Percentiles rank a stretch among this genome's conserved stretches.
These are phyloP conservation scores for Leucosporidium yakuticum DNA, from an alignment of 768 basidiomycete species.

Conservation along the genomic window DNA sequence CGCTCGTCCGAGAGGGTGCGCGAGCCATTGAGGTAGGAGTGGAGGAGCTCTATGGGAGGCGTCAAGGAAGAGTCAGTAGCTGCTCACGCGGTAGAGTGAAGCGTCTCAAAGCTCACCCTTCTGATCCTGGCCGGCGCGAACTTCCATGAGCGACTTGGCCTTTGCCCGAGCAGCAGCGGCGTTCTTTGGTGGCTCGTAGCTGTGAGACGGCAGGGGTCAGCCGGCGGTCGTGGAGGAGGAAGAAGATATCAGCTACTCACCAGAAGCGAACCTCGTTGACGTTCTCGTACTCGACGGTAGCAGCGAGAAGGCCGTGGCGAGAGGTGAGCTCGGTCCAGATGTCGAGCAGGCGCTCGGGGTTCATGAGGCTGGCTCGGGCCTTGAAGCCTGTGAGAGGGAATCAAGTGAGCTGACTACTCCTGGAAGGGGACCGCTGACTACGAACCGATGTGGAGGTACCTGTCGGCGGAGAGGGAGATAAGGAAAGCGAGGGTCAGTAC, in stretches of 20 bases:
- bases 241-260: constrained; percentile 46
- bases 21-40: constrained; percentile 68
- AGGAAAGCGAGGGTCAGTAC: not conserved
- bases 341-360: constrained; percentile 50
- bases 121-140: constrained; percentile 55
- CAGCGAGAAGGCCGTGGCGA: constrained; percentile 67
- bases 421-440: not conserved
- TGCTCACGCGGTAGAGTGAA: not conserved
- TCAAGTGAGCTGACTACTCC: too few species aligned
- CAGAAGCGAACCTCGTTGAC: constrained; percentile 58
- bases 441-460: constrained; percentile 66
- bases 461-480: constrained; percentile 38
- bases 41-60: constrained; percentile 49
- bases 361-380: constrained; percentile 49
- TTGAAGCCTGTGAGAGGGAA: constrained; percentile 46
- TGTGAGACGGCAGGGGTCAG: constrained; percentile 37
- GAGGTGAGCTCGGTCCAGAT: constrained; percentile 68
- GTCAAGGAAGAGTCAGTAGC: not conserved
- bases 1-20: constrained; percentile 63
- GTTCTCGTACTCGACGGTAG: constrained; percentile 53
- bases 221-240: too few species aligned
- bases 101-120: constrained; percentile 28
- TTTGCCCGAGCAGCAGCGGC: constrained; percentile 49
- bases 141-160: constrained; percentile 53
- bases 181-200: constrained; percentile 50